These are phyloP conservation scores for Microdochium trichocladiopsis DNA, from an alignment of 2,329 filamentous ascomycete species.

Conservation along the genomic window DNA sequence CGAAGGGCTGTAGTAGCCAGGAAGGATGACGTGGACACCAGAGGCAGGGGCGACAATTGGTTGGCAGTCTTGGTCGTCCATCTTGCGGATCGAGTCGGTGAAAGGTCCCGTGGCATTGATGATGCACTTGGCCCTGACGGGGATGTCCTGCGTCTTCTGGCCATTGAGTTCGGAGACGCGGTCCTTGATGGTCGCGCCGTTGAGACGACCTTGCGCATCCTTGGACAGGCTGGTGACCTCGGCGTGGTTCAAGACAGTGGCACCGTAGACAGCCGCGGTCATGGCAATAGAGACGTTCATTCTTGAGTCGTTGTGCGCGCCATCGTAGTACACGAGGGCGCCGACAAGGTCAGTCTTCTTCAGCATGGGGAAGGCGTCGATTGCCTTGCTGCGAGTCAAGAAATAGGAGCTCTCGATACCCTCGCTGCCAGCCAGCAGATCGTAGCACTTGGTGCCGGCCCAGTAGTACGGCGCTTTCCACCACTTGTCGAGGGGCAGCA, in stretches of 20 bases:
- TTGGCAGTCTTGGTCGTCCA: conserved; percentile 65
- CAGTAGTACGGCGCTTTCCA: conserved; percentile 75
- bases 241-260: conserved; percentile 75
- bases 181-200: conserved; percentile 68
- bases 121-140: conserved; percentile 70
- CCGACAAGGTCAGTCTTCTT: conserved; percentile 73
- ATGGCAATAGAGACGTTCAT: conserved; percentile 89
- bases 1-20: conserved; percentile 77
- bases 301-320: conserved; percentile 84
- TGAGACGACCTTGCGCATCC: conserved; percentile 64
- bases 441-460: conserved; percentile 75
- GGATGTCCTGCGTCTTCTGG: conserved; percentile 54
- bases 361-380: conserved; percentile 85
- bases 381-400: conserved; percentile 74
- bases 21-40: conserved; percentile 79
- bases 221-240: conserved; percentile 74
- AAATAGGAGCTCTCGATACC: conserved; percentile 89
- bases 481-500: conserved; percentile 69
- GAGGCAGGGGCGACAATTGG: conserved; percentile 83
- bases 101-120: conserved; percentile 89
- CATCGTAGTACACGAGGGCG: conserved; percentile 85
- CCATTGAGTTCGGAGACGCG: conserved; percentile 60
- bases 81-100: conserved; percentile 76
- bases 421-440: conserved; percentile 77
- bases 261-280: conserved; percentile 82